phyloP scores from a whole-genome alignment of 2,329 filamentous ascomycete species.

The Madurella fahalii region DNA sequence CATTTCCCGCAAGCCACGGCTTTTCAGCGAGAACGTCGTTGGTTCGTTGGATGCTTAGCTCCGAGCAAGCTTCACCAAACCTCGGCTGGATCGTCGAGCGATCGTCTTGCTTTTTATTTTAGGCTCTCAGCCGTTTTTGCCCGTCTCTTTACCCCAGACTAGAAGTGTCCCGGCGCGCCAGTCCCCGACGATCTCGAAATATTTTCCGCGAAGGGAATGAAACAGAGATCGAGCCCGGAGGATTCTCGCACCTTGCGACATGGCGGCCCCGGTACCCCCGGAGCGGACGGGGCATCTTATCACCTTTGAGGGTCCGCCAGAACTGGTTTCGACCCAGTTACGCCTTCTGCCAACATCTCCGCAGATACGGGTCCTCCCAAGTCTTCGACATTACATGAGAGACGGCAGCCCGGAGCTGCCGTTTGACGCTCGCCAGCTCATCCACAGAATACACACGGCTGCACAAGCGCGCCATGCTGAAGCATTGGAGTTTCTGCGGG shows the following conservation, averaged over 20 bases:
- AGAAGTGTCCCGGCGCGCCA: neutral
- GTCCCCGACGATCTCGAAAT: conserved; percentile 2
- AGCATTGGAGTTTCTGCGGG: conserved; percentile 49
- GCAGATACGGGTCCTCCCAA: conserved; percentile 55
- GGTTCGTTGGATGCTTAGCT: neutral
- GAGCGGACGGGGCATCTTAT: conserved; percentile 48
- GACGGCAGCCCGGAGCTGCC: conserved; percentile 26
- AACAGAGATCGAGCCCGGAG: neutral
- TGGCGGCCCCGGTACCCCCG: conserved; percentile 24
- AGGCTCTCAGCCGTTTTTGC: neutral
- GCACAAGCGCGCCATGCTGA: conserved; percentile 43
- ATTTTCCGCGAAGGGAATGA: neutral
- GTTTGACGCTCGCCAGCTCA: conserved; percentile 32
- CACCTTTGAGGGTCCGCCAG: conserved; percentile 55
- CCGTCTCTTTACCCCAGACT: neutral
- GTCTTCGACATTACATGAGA: conserved; percentile 45
- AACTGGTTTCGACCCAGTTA: conserved; percentile 55
- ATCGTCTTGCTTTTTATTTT: neutral
- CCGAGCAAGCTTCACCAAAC: neutral
- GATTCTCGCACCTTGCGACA: conserved; percentile 19
- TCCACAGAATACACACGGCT: conserved; percentile 50
- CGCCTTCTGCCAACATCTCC: conserved; percentile 55
- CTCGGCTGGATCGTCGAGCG: neutral
- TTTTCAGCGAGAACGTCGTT: conserved; percentile 5
- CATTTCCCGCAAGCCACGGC: conserved; percentile 21